Evolutionary conservation across 2,329 filamentous ascomycete species (phyloP), one percentile per base, ranked within the genome.

Genomic region (Didymella pinodella): DNA sequence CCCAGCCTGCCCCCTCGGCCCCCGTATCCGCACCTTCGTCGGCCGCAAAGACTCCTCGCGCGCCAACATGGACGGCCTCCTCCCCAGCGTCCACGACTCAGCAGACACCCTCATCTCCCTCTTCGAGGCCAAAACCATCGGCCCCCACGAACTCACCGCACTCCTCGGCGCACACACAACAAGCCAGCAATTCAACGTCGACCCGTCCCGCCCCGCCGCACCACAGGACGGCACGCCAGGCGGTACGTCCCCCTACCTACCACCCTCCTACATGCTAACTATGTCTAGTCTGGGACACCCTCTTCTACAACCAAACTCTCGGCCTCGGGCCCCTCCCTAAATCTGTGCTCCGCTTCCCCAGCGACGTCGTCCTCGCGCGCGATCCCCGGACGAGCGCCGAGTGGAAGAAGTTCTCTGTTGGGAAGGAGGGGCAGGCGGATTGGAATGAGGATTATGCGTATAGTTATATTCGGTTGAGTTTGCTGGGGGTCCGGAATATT

Each of bases 401-500:
- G 61, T 76, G 75, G 66, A 28, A 22, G 6, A 29, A 36, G 11
- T 70, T 70, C 40, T 43, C 51, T 0, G 11, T 6, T 1, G 59
- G 57, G 6, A 20, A 22, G 1, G 51, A 54, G 14, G 66, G 59
- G 10, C 69, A 73, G 55, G 43, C 25, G 10, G 59, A 65, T 22
- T 73, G 70, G 69, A 70, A 71, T 29, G 53, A 82, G 76, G 82
- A 60, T 34, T 57, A 57, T n/a, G 20, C 48, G 4, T 72, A 76
- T 10, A 81, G 80, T 16, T 85, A 85, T 63, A 75, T 84, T 52
- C 79, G 83, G 18, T 74, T 86, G 43, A 81, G 78, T 43, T 70
- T 86, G 7, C 76, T 86, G 20, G 84, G 84, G 1, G 83, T 85
- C 12, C 78, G 82, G 61, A 84, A 84, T 64, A 81, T 85, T 67